Conservation (phyloP, 1,284 basidiomycete genomes). For the Quambalaria eucalypti region DNA sequence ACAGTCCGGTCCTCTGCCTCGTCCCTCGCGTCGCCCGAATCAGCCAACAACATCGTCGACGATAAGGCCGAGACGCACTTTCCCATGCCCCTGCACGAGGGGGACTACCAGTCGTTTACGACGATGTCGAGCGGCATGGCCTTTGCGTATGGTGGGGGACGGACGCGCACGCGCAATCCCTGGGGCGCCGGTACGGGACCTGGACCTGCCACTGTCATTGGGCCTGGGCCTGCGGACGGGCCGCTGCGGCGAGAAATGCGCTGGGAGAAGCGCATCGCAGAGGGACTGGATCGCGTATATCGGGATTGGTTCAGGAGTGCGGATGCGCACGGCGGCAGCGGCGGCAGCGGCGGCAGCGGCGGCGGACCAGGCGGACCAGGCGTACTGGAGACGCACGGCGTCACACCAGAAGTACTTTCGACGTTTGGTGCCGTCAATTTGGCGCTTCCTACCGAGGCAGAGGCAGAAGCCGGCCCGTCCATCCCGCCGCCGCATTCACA, state of each 20-base stretch:
- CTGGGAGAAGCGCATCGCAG: conserved; percentile 23
- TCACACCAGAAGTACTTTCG: neutral
- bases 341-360: neutral
- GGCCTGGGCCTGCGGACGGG: neutral
- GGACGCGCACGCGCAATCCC: too few relatives aligned
- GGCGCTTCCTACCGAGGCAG: neutral
- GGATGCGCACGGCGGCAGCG: neutral
- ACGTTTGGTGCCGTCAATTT: conserved; percentile 6
- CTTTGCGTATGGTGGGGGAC: neutral
- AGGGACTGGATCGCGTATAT: conserved; percentile 30
- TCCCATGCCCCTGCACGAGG: neutral
- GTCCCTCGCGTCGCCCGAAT: too few relatives aligned
- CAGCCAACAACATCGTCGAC: too few relatives aligned
- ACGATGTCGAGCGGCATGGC: neutral
- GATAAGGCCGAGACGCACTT: too few relatives aligned
- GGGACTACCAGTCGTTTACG: neutral
- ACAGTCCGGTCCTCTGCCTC: conserved; percentile 9
- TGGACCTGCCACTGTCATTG: neutral
- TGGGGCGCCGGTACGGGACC: neutral
- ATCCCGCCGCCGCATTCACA: neutral
- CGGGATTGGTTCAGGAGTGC: conserved; percentile 23
- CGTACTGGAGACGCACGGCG: neutral
- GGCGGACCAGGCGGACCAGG: neutral
- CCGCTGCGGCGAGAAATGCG: conserved; percentile 6
- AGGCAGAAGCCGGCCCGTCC: neutral